Percentiles rank a stretch among this genome's conserved stretches.
Conservation (phyloP, 345 rosid genomes). For the Aquilaria sinensis region DNA sequence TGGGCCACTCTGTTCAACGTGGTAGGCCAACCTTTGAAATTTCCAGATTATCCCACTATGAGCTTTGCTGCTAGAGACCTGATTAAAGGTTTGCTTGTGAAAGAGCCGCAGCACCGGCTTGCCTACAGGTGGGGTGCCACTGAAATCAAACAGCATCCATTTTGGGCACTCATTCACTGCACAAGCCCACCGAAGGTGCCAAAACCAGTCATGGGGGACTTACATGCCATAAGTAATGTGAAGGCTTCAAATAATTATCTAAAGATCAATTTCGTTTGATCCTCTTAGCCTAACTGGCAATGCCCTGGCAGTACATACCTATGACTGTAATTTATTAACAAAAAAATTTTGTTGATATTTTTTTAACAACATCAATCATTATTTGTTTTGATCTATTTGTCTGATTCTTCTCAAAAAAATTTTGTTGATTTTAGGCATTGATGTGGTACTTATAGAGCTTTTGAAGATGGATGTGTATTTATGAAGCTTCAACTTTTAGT, state of each 20-base stretch:
- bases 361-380: too few species aligned
- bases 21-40: slow-evolving; percentile 55
- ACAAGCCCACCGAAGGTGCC: slow-evolving; percentile 61
- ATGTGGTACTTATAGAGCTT: too few species aligned
- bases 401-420: too few species aligned
- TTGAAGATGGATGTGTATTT: too few species aligned
- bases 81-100: slow-evolving; percentile 60
- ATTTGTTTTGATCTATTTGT: too few species aligned
- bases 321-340: slow-evolving; percentile 1
- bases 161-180: slow-evolving; percentile 77
- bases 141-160: slow-evolving; percentile 68
- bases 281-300: slow-evolving; percentile 6
- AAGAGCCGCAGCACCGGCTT: slow-evolving; percentile 64
- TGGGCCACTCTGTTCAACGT: slow-evolving; percentile 54
- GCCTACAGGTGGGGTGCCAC: slow-evolving; percentile 67
- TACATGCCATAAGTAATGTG: slow-evolving; percentile 25
- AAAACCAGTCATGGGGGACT: background rate
- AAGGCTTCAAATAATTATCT: slow-evolving; percentile 52
- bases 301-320: slow-evolving; percentile 1
- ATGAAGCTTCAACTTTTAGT: too few species aligned
- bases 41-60: slow-evolving; percentile 59
- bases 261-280: slow-evolving; percentile 63
- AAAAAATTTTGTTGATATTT: too few species aligned
- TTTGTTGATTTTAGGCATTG: too few species aligned
- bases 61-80: slow-evolving; percentile 65